A percentile compares a stretch with the other conserved stretches of the same genome.
Evolutionary conservation across 345 rosid genomes (phyloP).

Genomic region (Eucalyptus marginata): DNA sequence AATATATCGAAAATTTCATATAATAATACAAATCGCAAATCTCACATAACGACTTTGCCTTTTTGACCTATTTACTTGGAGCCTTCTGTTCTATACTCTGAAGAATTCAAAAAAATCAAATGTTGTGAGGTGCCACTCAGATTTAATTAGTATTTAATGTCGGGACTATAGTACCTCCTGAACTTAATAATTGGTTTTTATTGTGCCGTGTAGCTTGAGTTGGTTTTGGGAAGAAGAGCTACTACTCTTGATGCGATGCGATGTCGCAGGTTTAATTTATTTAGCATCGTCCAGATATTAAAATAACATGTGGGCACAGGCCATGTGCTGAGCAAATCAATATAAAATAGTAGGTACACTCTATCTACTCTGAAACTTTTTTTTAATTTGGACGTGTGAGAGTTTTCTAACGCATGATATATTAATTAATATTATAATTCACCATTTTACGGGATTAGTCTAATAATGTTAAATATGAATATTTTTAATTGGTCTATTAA

Average conservation of each 20-base stretch:
- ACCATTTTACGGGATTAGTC: fast-evolving
- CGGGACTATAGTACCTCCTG: background rate
- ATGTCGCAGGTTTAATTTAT: background rate
- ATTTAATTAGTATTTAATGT: background rate
- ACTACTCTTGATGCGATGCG: background rate
- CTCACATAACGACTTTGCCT: background rate
- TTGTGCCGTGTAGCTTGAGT: background rate
- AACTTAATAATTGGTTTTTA: background rate
- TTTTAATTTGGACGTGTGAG: no score
- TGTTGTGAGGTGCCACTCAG: background rate
- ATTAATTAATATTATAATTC: no score
- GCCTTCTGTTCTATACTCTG: background rate
- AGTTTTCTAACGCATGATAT: fast-evolving
- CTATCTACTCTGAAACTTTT: background rate
- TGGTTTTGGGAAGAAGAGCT: background rate
- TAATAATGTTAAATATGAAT: no score
- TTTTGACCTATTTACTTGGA: background rate
- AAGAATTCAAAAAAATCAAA: background rate
- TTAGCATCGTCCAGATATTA: background rate
- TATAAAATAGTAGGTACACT: background rate
- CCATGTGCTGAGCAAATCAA: background rate
- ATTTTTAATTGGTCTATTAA: no score
- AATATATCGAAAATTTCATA: background rate
- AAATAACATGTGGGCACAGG: background rate
- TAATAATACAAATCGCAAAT: background rate